A percentile compares a stretch with the other conserved stretches of the same genome.
These are phyloP conservation scores for Choiromyces venosus DNA, from an alignment of 495 filamentous ascomycete genomes.

Conservation along the genomic window DNA sequence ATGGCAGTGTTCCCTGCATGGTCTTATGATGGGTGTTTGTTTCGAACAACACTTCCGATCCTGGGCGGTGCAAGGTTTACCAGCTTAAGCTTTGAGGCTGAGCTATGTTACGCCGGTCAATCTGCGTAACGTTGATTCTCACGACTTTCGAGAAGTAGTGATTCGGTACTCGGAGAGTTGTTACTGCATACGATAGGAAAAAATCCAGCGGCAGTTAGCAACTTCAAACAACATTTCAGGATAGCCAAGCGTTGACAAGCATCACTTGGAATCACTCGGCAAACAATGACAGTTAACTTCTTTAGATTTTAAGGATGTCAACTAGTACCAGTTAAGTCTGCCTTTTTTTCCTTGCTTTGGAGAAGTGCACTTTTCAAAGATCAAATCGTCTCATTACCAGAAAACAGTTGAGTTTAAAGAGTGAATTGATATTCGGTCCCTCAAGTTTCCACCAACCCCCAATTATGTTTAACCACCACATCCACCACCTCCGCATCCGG, in stretches of 20 bases:
- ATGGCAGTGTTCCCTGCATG: neutral
- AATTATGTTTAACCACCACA: neutral
- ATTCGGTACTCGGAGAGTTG: neutral
- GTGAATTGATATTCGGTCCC: neutral
- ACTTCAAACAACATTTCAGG: neutral
- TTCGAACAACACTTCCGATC: neutral
- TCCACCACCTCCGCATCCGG: neutral
- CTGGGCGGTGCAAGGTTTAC: neutral
- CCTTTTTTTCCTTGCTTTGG: neutral
- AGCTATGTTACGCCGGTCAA: neutral
- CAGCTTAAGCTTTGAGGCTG: neutral
- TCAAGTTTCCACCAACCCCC: neutral
- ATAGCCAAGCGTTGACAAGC: neutral
- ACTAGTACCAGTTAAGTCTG: neutral
- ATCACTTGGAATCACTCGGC: neutral
- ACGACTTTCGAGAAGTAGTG: neutral
- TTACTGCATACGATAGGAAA: neutral
- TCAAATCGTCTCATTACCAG: neutral
- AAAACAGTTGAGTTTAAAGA: neutral
- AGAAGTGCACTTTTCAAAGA: neutral
- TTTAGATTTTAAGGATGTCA: neutral
- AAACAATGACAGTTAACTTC: neutral
- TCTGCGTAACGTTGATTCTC: neutral
- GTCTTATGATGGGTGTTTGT: neutral
- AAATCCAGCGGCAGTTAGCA: neutral